Percentiles rank a stretch among this genome's conserved stretches.
phyloP scores from a whole-genome alignment of 179 eudicot species.

The Patellifolia procumbens region DNA sequence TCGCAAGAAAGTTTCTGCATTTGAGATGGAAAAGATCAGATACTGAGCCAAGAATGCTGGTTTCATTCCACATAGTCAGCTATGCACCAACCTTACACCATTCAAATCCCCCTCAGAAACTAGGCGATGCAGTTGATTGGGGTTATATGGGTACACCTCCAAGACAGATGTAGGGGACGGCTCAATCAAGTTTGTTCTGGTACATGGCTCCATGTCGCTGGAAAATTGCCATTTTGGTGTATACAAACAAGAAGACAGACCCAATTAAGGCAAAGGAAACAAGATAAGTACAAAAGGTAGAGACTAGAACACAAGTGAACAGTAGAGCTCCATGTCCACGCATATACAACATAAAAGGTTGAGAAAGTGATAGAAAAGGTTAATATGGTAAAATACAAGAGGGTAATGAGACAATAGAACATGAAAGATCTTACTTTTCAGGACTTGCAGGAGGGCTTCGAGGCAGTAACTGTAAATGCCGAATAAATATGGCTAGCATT shows the following conservation, averaged over 20 bases:
- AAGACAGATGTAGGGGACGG: constrained; percentile 56
- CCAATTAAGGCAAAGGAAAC: constrained; percentile 9
- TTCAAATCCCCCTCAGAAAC: constrained; percentile 81
- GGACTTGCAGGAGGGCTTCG: constrained; percentile 97
- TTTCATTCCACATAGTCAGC: constrained; percentile 16
- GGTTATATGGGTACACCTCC: constrained; percentile 66
- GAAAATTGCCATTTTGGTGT: constrained; percentile 20
- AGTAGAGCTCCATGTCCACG: constrained; percentile 2
- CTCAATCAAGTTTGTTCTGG: constrained; percentile 48
- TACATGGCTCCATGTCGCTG: constrained; percentile 59
- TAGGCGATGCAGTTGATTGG: constrained; percentile 66
- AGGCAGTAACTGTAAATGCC: constrained; percentile 92
- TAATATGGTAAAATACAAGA: background rate
- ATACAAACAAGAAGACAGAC: constrained; percentile 6
- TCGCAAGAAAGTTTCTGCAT: constrained; percentile 76
- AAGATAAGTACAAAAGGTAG: background rate
- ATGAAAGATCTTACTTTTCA: constrained; percentile 59
- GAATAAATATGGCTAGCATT: constrained; percentile 86
- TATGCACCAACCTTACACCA: constrained; percentile 76
- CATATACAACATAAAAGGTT: background rate
- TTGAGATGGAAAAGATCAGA: constrained; percentile 29
- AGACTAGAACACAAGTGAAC: background rate
- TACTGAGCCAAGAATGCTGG: constrained; percentile 18
- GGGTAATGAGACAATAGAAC: background rate
- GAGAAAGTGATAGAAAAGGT: background rate